Evolutionary conservation across 768 basidiomycete species (phyloP).

Genomic region (Lentinus tigrinus): DNA sequence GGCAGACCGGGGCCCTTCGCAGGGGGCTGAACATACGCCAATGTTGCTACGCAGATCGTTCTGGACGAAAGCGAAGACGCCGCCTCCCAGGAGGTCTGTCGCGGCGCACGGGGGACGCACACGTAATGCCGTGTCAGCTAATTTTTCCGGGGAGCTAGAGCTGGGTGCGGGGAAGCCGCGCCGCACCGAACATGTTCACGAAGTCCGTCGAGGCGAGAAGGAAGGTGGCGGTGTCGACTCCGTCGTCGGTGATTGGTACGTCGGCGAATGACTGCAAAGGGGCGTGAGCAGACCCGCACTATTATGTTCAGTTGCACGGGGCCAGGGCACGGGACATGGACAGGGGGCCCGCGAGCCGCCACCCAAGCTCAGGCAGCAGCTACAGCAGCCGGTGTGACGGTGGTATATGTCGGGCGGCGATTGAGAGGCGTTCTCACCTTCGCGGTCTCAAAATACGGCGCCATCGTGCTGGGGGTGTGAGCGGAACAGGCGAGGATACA

Average conservation of each 20-base stretch:
- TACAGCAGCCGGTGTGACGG: slow-evolving; percentile 11
- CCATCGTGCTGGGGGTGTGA: slow-evolving; percentile 31
- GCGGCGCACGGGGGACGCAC: neutral
- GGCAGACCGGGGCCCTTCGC: neutral
- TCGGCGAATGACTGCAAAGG: slow-evolving; percentile 76
- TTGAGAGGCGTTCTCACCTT: slow-evolving; percentile 43
- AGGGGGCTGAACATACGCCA: slow-evolving; percentile 41
- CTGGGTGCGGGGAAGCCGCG: slow-evolving; percentile 4
- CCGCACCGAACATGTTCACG: slow-evolving; percentile 65
- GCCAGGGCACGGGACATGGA: neutral
- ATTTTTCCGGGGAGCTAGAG: neutral
- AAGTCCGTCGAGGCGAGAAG: slow-evolving; percentile 89
- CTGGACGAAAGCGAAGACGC: slow-evolving; percentile 74
- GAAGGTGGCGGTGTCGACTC: slow-evolving; percentile 80
- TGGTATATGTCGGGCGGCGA: slow-evolving; percentile 5
- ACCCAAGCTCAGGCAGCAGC: slow-evolving; percentile 3
- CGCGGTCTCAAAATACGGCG: slow-evolving; percentile 68
- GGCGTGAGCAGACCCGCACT: neutral
- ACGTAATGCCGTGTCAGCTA: neutral
- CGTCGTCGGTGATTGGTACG: slow-evolving; percentile 70
- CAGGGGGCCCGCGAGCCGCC: slow-evolving; percentile 2
- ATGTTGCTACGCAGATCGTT: slow-evolving; percentile 69
- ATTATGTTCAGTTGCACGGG: no score
- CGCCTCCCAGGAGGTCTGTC: slow-evolving; percentile 65
- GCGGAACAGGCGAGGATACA: neutral